Evolutionary conservation across 225 moss, liverwort and hornwort species (phyloP).

Genomic region (Bryoerythrophyllum caledonicum): DNA sequence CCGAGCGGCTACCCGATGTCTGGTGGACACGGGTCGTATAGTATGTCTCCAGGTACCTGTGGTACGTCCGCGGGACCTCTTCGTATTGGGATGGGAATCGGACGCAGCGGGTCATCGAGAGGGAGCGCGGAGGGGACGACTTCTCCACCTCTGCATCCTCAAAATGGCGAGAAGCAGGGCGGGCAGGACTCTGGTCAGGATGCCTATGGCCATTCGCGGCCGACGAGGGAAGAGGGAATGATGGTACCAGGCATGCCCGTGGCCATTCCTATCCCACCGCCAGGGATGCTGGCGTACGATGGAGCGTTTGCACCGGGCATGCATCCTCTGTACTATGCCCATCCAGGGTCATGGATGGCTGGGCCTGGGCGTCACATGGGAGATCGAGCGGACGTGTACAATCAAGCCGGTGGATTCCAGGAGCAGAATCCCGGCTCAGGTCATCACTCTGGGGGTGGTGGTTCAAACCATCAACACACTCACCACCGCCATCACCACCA

Average conservation of each 20-base stretch:
- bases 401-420: constrained; percentile 47
- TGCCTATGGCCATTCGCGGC: constrained; percentile 40
- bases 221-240: constrained; percentile 59
- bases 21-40: constrained; percentile 41
- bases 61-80: constrained; percentile 37
- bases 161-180: constrained; percentile 42
- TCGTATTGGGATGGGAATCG: constrained; percentile 44
- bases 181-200: constrained; percentile 66
- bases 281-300: constrained; percentile 70
- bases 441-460: constrained; percentile 47
- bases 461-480: constrained; percentile 43
- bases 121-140: constrained; percentile 57
- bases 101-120: constrained; percentile 67
- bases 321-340: constrained; percentile 78
- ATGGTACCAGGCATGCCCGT: constrained; percentile 58
- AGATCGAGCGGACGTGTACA: constrained; percentile 66
- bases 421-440: constrained; percentile 55
- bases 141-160: constrained; percentile 35
- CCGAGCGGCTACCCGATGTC: constrained; percentile 43
- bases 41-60: constrained; percentile 47
- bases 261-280: constrained; percentile 67
- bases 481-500: constrained; percentile 48
- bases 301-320: constrained; percentile 66
- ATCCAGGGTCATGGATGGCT: constrained; percentile 65
- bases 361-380: constrained; percentile 50